Percentiles rank a stretch among this genome's conserved stretches.
These are phyloP conservation scores for Exsudoporus floridanus DNA, from an alignment of 1,284 basidiomycete species.

Conservation along the genomic window DNA sequence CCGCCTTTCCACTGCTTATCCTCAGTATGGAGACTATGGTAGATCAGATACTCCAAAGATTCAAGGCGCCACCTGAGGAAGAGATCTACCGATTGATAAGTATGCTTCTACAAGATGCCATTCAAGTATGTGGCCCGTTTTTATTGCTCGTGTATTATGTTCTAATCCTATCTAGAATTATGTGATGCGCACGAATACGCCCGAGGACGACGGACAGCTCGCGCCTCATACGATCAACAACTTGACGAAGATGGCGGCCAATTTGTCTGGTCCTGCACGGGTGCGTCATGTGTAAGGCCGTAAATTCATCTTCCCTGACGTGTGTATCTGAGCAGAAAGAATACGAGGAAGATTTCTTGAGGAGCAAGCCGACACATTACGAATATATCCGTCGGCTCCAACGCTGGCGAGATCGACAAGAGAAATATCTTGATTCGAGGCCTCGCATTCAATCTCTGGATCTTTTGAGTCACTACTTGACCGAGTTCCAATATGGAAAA, in stretches of 20 bases:
- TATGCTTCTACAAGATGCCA: constrained; percentile 75
- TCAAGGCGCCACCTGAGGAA: constrained; percentile 91
- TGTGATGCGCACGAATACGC: constrained; percentile 61
- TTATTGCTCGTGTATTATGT: not conserved
- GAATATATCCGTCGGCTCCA: constrained; percentile 92
- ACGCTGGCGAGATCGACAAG: constrained; percentile 92
- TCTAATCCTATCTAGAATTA: constrained; percentile 54
- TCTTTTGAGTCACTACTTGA: constrained; percentile 88
- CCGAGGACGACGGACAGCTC: constrained; percentile 79
- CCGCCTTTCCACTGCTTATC: constrained; percentile 92
- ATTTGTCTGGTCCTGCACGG: constrained; percentile 64
- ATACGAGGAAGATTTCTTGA: constrained; percentile 92
- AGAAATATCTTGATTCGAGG: constrained; percentile 79
- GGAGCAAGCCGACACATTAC: constrained; percentile 75
- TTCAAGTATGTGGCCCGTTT: constrained; percentile 48
- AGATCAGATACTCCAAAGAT: constrained; percentile 90
- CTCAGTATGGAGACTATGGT: constrained; percentile 97
- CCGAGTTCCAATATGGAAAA: constrained; percentile 97
- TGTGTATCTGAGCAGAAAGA: constrained; percentile 56
- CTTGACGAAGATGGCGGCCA: constrained; percentile 73
- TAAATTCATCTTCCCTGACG: constrained; percentile 3
- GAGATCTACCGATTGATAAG: constrained; percentile 93
- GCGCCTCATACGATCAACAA: constrained; percentile 56
- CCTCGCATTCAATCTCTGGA: constrained; percentile 89
- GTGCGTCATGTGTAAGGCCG: too few species aligned